Percentiles rank a stretch among this genome's conserved stretches.
Evolutionary conservation across 2,329 filamentous ascomycete genomes (phyloP).

Genomic region (Aspergillus spinulosporus): DNA sequence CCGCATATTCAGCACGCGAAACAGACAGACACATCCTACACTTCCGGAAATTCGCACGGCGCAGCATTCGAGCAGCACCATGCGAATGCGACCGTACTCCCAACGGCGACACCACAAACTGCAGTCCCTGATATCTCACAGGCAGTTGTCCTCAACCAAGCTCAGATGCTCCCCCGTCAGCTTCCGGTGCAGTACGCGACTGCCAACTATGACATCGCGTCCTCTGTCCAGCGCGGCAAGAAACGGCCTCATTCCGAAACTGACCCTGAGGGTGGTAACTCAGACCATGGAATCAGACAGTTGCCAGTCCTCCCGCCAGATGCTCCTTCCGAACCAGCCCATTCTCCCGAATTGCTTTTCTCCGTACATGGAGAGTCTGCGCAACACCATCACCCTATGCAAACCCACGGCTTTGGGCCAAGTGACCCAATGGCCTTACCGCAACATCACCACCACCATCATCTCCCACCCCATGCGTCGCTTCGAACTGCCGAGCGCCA

Average conservation of each 20-base stretch:
- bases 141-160: slow-evolving; percentile 32
- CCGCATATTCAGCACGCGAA: slow-evolving; percentile 41
- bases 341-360: slow-evolving; percentile 39
- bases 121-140: slow-evolving; percentile 36
- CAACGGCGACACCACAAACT: slow-evolving; percentile 32
- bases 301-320: slow-evolving; percentile 37
- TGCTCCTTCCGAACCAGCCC: slow-evolving; percentile 30
- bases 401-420: slow-evolving; percentile 38
- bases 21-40: slow-evolving; percentile 35
- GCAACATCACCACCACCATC: slow-evolving; percentile 76
- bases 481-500: slow-evolving; percentile 65
- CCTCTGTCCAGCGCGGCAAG: slow-evolving; percentile 32
- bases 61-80: slow-evolving; percentile 40
- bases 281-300: slow-evolving; percentile 29
- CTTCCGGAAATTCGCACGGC: slow-evolving; percentile 34
- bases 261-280: slow-evolving; percentile 28
- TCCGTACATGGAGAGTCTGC: slow-evolving; percentile 35
- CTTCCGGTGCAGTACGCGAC: slow-evolving; percentile 38
- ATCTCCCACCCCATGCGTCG: slow-evolving; percentile 71
- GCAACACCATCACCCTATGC: slow-evolving; percentile 32
- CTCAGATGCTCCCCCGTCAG: slow-evolving; percentile 38
- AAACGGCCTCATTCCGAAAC: slow-evolving; percentile 39
- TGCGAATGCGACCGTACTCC: slow-evolving; percentile 41
- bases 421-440: slow-evolving; percentile 47
- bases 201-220: slow-evolving; percentile 34